Evolutionary conservation across 2,329 filamentous ascomycete species (phyloP), one percentile per base, ranked within the genome.

Genomic region (Pseudocercospora vitis): DNA sequence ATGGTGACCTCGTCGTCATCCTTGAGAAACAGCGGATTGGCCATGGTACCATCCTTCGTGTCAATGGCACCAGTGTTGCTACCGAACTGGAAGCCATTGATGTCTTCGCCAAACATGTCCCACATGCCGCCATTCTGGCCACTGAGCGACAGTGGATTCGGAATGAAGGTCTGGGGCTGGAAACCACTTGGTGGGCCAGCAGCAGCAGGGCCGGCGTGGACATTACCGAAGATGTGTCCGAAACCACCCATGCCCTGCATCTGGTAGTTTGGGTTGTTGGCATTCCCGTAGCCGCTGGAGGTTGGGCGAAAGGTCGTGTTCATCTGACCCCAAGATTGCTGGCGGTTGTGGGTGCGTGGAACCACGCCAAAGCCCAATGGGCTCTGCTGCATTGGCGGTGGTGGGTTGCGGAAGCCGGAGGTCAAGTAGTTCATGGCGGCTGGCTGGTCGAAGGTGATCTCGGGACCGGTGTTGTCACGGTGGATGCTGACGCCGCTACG

Each of bases 401-500:
- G 35, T 5, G 44, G 48, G 39, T 48, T 44, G 50, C 32, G 42
- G 53, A 57, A 59, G 31, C 52, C 50, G 8, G 58, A 48, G 11
- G 55, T 62, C 39, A 62, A 54, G 45, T 57, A 57, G 46, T 60
- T 53, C 53, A 62, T 53, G 24, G 42, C 24, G 3, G 52, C 40
- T 21, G 63, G 61, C 18, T 63, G 53, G 35, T 66, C 62, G 53
- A 70, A 68, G 7, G 68, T 66, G 53, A 69, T 68, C 26, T 70
- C 66, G 8, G 65, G 66, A 37, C 67, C 68, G 28, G 57, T 60
- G 48, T 68, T 68, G 59, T 76, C 73, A 40, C 74, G 69, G 56
- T 73, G 75, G 48, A 77, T 71, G 32, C 72, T 69, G 33, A 77
- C 69, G 2, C 65, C 65, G 14, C 66, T 65, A 55, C 71, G 73